phyloP scores from a whole-genome alignment of 108 stramenopile species.

The Cyclotella kingstonii region DNA sequence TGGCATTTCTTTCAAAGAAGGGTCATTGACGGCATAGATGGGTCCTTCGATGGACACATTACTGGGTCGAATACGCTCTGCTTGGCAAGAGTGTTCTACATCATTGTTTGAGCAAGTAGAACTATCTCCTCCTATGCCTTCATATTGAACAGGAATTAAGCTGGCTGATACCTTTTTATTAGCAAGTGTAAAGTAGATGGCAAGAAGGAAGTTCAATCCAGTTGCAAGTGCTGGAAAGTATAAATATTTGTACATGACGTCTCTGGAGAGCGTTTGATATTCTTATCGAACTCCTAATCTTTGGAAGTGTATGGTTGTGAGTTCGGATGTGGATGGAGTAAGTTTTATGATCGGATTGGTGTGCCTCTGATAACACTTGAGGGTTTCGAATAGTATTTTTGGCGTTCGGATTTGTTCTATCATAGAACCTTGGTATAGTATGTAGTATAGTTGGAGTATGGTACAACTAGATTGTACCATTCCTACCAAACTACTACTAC shows the following conservation, averaged over 20 bases:
- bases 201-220: neutral
- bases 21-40: neutral
- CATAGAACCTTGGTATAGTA: too few species aligned
- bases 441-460: too few species aligned
- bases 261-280: neutral
- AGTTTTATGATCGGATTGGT: too few species aligned
- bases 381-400: too few species aligned
- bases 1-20: slow-evolving; percentile 12
- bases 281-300: neutral
- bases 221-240: slow-evolving; percentile 2
- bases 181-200: neutral
- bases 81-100: neutral
- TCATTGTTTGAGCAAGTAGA: neutral
- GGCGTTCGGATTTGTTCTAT: too few species aligned
- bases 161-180: neutral
- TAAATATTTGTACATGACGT: neutral
- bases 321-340: too few species aligned
- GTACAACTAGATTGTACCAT: too few species aligned
- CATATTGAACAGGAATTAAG: neutral
- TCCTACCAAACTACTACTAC: too few species aligned
- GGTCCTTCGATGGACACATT: neutral
- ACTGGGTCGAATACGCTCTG: neutral
- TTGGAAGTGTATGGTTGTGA: too few species aligned
- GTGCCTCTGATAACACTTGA: too few species aligned
- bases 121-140: slow-evolving; percentile 3